Conservation (phyloP, 495 filamentous ascomycete species). For the Extremus antarcticus region DNA sequence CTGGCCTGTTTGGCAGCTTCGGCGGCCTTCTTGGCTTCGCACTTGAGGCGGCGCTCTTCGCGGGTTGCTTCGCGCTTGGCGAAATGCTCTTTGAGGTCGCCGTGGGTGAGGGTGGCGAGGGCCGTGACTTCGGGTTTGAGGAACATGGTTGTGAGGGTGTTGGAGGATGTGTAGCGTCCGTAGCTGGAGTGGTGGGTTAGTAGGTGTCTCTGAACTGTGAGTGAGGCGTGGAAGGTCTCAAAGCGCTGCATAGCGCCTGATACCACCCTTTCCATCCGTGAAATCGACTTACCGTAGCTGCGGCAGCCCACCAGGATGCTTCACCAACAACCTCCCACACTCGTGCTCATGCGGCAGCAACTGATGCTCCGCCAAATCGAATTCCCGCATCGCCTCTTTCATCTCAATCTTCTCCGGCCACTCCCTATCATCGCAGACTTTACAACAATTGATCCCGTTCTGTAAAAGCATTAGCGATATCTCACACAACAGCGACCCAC, state of each 20-base stretch:
- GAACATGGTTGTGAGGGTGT: conserved; percentile 12
- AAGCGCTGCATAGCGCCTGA: no score
- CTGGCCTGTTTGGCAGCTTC: no score
- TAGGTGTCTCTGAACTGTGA: neutral
- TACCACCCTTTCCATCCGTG: no score
- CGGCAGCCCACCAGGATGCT: neutral
- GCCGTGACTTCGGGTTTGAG: conserved; percentile 2
- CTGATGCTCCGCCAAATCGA: conserved; percentile 4
- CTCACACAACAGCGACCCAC: no score
- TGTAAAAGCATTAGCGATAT: no score
- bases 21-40: no score
- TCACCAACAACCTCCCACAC: neutral
- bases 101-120: conserved; percentile 5
- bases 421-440: conserved; percentile 5
- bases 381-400: conserved; percentile 7
- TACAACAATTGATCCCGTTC: conserved; percentile 11
- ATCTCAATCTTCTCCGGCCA: conserved; percentile 19
- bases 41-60: no score
- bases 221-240: no score
- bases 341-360: neutral
- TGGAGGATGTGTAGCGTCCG: conserved; percentile 2
- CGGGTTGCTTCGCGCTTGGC: neutral
- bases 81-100: conserved; percentile 5
- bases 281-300: no score
- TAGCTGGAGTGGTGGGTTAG: conserved; percentile 4